phyloP scores from a whole-genome alignment of 75 land plant genomes.

The Picea glauca region DNA sequence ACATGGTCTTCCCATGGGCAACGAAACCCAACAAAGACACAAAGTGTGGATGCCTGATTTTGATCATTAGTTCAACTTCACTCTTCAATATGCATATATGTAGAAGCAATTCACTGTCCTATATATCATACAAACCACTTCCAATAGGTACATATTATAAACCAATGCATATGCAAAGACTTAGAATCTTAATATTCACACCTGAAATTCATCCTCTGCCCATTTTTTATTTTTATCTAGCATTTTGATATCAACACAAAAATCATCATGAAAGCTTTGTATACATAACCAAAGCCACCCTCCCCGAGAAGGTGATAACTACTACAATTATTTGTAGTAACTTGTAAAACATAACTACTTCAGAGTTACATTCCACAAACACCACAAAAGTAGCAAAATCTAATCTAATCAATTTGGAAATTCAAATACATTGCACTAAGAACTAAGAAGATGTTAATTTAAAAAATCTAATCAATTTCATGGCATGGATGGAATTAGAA shows the following conservation, averaged over 20 bases:
- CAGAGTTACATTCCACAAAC: too few species aligned
- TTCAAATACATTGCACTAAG: too few species aligned
- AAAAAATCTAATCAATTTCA: too few species aligned
- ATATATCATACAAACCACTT: neutral
- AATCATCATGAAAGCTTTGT: slow-evolving; percentile 27
- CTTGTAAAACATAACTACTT: neutral
- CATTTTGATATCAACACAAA: slow-evolving; percentile 30
- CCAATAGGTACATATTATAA: neutral
- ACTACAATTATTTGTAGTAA: slow-evolving; percentile 22
- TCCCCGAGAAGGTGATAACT: slow-evolving; percentile 22
- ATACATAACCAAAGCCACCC: slow-evolving; percentile 38
- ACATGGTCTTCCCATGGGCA: slow-evolving; percentile 13
- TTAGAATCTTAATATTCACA: neutral
- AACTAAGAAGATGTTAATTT: too few species aligned
- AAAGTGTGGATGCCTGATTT: slow-evolving; percentile 32
- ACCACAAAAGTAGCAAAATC: neutral
- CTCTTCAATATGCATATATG: slow-evolving; percentile 11
- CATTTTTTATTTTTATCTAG: slow-evolving; percentile 9
- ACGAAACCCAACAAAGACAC: slow-evolving; percentile 31
- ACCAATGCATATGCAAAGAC: neutral
- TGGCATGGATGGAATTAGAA: too few species aligned
- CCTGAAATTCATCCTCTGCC: slow-evolving; percentile 5
- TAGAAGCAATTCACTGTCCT: neutral
- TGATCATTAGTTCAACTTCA: slow-evolving; percentile 30
- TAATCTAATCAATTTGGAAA: too few species aligned